Base-by-base conservation (phyloP, 768 basidiomycete genomes). In the Boletus sensibilis region DNA sequence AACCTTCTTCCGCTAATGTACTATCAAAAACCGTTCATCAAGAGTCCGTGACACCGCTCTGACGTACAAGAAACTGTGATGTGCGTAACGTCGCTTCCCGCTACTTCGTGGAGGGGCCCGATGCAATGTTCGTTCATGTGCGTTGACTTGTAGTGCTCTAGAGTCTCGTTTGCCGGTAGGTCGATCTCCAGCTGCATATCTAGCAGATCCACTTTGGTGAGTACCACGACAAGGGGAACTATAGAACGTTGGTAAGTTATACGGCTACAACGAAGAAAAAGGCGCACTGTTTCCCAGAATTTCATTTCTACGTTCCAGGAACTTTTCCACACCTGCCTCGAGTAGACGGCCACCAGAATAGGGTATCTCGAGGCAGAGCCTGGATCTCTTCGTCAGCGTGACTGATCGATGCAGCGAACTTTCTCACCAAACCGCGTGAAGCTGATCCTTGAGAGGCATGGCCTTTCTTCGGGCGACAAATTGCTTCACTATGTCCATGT, bases 361-460 rank as follows among this genome's bases (percentile, higher is more conserved):
- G 13, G 62, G 62, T 42, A 52, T 45, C 18, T 64, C 61, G 9
- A 62, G 52, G 16, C 61, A 62, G 35, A 62, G 61, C 61, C 61
- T 62, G 38, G 7, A 39, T 16, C 1, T 12, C 20, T 42, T 29
- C 12, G 4, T 63, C 14, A 50, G 37, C n/a, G 1, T 25, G 1
- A 21, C n/a, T 4, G 18, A 35, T 9, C 1, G 13, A 43, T 11
- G 10, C 3, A 31, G 3, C 7, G n/a, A 12, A 31, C 7, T 2
- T 13, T 38, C 43, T 33, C 33, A 64, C 62, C 62, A 63, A 34
- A 63, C 35, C 1, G 58, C 62, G 25, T 63, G 62, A 42, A 64
- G 37, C 13, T 50, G 53, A 33, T 63, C 51, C 25, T 52, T 33
- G 23, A 53, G 4, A n/a, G 41, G 44, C 62, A 33, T 38, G 7